phyloP scores from a whole-genome alignment of 495 filamentous ascomycete genomes.

The Hypoxylon fuscum region DNA sequence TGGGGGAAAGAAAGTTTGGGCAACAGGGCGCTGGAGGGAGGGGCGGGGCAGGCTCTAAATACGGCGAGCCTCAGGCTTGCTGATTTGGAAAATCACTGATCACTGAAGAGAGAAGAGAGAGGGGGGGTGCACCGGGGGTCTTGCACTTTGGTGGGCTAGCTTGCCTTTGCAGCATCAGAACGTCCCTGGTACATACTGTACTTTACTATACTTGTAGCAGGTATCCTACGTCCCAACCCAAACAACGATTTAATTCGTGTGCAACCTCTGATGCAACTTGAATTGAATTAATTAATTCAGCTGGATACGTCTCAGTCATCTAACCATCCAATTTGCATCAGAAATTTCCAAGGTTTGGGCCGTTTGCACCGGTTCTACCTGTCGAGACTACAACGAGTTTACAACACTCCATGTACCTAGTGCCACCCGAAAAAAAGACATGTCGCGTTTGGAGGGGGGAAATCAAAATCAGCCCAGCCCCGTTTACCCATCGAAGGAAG shows the following conservation, averaged over 20 bases:
- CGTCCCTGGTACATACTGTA: not conserved
- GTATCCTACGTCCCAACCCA: conserved; percentile 14
- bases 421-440: conserved; percentile 28
- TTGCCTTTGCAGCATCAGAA: conserved; percentile 1
- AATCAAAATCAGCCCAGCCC: conserved; percentile 38
- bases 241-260: conserved; percentile 12
- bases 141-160: conserved; percentile 21
- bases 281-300: not conserved
- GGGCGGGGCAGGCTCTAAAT: conserved; percentile 46
- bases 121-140: conserved; percentile 26
- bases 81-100: conserved; percentile 46
- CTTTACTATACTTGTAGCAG: conserved; percentile 7
- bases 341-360: not conserved
- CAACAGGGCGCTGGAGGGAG: conserved; percentile 40
- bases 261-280: conserved; percentile 13
- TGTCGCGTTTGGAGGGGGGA: conserved; percentile 24
- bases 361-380: conserved; percentile 8
- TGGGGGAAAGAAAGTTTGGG: conserved; percentile 44
- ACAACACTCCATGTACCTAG: conserved; percentile 30
- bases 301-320: not conserved
- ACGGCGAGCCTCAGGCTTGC: conserved; percentile 39
- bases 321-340: conserved; percentile 5
- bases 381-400: conserved; percentile 23
- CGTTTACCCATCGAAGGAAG: conserved; percentile 36
- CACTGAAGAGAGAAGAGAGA: conserved; percentile 33